Conservation (phyloP, 2,329 filamentous ascomycete species). For the Lecanicillium sp. region DNA sequence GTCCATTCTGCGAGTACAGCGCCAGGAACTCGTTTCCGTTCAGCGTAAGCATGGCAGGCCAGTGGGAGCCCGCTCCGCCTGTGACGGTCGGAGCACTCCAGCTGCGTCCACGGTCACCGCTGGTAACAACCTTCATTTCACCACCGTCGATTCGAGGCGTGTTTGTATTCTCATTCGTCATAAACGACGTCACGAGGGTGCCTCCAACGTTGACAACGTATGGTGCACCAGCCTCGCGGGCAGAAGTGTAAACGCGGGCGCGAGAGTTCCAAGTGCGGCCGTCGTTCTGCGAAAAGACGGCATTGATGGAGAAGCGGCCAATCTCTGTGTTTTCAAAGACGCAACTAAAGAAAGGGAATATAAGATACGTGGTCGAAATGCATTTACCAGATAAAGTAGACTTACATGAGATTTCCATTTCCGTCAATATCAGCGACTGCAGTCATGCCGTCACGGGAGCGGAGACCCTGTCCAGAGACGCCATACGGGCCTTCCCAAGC, state of each 20-base stretch:
- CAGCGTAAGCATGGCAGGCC: conserved; percentile 22
- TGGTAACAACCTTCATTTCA: conserved; percentile 23
- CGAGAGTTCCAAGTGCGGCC: conserved; percentile 30
- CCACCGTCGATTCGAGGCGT: conserved; percentile 14
- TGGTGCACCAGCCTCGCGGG: conserved; percentile 29
- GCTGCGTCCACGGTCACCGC: conserved; percentile 15
- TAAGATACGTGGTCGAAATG: background rate
- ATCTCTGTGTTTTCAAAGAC: conserved; percentile 32
- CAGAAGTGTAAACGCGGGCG: conserved; percentile 25
- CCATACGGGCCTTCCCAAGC: conserved; percentile 24
- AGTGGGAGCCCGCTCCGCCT: conserved; percentile 18
- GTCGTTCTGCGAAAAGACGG: conserved; percentile 28
- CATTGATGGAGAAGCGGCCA: conserved; percentile 24
- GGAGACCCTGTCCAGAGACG: conserved; percentile 23
- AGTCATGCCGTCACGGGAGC: conserved; percentile 34
- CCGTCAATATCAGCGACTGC: conserved; percentile 26
- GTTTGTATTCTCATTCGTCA: conserved; percentile 30
- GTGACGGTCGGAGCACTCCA: conserved; percentile 20
- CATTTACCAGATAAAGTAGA: no score
- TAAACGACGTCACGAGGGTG: conserved; percentile 31
- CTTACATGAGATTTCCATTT: conserved; percentile 24
- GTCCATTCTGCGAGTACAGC: conserved; percentile 17
- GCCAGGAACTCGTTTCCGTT: conserved; percentile 14
- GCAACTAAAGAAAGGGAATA: conserved; percentile 19
- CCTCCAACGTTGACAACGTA: conserved; percentile 31